Evolutionary conservation across 441 rosid species (phyloP), one percentile per base, ranked within the genome.

Genomic region (Pelargonium citronellum): DNA sequence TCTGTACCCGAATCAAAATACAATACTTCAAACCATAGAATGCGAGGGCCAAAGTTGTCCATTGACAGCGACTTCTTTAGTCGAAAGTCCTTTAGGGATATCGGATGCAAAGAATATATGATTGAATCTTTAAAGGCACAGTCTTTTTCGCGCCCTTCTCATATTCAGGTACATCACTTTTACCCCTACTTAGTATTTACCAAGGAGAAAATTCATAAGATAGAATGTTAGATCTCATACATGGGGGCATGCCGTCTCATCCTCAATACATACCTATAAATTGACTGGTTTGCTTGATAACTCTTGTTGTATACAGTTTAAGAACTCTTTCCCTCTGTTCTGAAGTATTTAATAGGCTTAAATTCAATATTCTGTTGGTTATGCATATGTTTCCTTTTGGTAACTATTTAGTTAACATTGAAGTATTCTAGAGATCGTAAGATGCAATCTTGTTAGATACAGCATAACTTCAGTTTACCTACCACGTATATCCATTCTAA

Each of bases 41-140:
- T 74, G 74, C 74, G 64, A 43, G 75, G 73, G 61, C 71, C 53
- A 37, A 82, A 75, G 70, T 7, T 24, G 55, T 47, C 82, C 43
- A 68, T 75, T 37, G 79, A 83, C 58, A 75, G 71, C 69, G 95
- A 81, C 66, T 91, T 93, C 79, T 88, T 88, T 69, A 91, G 95
- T 75, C 81, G 82, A 74, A 87, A 84, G 75, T 76, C 89, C 37
- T 93, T 91, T 78, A 71, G 68, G 66, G 92, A 87, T 34, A 64
- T 93, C 69, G 98, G 97, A 63, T 91, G 90, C 83, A 79, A 71
- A 74, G 87, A 88, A 17, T 78, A 69, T 80, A 69, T 93, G 85
- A 76, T 85, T 66, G 84, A 89, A 75, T 86, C 97, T 55, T 85
- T 93, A 70, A 85, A 79, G 78, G 76, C 70, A 43, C 91, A 86